phyloP scores from a whole-genome alignment of 2,329 filamentous ascomycete species.

The Endoconidiophora polonica region DNA sequence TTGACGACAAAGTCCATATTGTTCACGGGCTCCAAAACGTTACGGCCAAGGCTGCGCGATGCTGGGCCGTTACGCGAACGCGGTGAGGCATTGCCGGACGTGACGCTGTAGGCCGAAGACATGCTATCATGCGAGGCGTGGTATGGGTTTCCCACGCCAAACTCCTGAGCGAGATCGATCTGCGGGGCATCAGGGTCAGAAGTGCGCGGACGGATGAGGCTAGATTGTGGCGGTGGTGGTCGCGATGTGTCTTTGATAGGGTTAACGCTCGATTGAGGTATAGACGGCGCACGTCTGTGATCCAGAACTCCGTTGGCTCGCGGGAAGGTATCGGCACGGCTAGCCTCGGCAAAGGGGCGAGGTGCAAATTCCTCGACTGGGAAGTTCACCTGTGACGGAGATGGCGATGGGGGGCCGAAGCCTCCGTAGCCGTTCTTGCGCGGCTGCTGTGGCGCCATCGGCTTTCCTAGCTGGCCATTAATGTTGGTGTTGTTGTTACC shows the following conservation, averaged over 20 bases:
- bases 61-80: neutral
- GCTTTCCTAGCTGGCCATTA: conserved; percentile 19
- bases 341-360: conserved; percentile 23
- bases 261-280: conserved; percentile 18
- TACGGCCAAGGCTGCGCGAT: neutral
- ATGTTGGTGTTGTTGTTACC: conserved; percentile 19
- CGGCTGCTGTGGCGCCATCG: conserved; percentile 16
- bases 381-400: conserved; percentile 14
- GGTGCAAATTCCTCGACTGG: conserved; percentile 21
- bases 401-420: conserved; percentile 32
- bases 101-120: conserved; percentile 8
- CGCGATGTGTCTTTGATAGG: conserved; percentile 28
- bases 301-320: conserved; percentile 20
- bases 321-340: conserved; percentile 38
- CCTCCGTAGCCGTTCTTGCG: conserved; percentile 40
- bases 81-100: conserved; percentile 22
- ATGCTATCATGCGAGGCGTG: conserved; percentile 27
- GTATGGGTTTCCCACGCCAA: conserved; percentile 45
- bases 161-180: conserved; percentile 42
- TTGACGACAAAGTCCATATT: conserved; percentile 8
- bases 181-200: conserved; percentile 24
- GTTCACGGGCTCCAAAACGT: neutral
- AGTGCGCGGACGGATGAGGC: conserved; percentile 27
- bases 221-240: conserved; percentile 35
- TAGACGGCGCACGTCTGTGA: conserved; percentile 8